These are phyloP conservation scores for Penicillium olsonii DNA, from an alignment of 2,329 filamentous ascomycete species.

Conservation along the genomic window DNA sequence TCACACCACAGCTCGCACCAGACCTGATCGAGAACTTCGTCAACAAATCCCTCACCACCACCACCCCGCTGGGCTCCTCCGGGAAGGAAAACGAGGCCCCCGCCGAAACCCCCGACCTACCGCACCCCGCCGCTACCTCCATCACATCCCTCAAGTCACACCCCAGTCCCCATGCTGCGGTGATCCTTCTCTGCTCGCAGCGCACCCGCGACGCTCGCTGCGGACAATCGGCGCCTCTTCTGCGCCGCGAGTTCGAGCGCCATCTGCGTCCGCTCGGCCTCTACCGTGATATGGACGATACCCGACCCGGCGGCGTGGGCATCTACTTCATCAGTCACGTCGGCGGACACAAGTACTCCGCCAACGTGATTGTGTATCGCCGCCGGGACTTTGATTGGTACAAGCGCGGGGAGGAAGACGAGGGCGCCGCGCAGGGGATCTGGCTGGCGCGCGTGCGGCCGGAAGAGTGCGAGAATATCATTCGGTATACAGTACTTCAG, in stretches of 20 bases:
- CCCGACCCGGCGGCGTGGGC: conserved; percentile 85
- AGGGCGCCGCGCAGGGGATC: conserved; percentile 81
- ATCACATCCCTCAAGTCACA: conserved; percentile 55
- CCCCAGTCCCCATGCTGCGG: conserved; percentile 76
- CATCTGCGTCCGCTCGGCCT: conserved; percentile 82
- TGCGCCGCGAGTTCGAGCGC: conserved; percentile 85
- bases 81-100: conserved; percentile 17
- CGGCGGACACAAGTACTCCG: conserved; percentile 93
- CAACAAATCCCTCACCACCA: conserved; percentile 71
- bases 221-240: conserved; percentile 85
- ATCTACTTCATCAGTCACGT: conserved; percentile 97
- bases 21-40: conserved; percentile 71
- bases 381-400: conserved; percentile 50
- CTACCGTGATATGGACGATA: conserved; percentile 83
- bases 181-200: conserved; percentile 93
- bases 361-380: conserved; percentile 91
- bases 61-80: conserved; percentile 59
- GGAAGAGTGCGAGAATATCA: conserved; percentile 89
- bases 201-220: conserved; percentile 92
- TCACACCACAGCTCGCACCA: conserved; percentile 73
- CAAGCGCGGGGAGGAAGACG: conserved; percentile 34
- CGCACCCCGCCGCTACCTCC: conserved; percentile 27
- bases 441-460: conserved; percentile 85
- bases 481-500: conserved; percentile 84
- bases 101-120: conserved; percentile 10